These are phyloP conservation scores for Andrographis paniculata DNA, from an alignment of 305 asterid species.

Conservation along the genomic window DNA sequence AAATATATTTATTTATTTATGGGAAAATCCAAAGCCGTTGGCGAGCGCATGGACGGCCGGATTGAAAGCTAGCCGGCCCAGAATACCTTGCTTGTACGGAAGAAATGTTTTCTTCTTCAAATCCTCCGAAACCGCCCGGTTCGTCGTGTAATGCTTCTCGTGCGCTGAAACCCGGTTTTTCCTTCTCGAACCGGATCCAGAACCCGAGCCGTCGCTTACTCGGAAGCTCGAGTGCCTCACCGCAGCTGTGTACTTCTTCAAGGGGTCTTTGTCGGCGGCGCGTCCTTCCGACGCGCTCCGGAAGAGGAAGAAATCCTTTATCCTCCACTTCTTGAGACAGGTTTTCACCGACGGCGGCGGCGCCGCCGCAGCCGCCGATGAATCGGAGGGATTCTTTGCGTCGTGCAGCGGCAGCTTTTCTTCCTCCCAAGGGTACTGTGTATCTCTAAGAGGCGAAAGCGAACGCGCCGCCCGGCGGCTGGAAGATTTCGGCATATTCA, in stretches of 20 bases:
- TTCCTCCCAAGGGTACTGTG: conserved; percentile 35
- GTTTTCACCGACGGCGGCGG: conserved; percentile 18
- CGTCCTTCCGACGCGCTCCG: conserved; percentile 71
- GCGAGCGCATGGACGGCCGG: conserved; percentile 48
- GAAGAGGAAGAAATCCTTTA: conserved; percentile 55
- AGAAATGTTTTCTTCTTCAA: conserved; percentile 59
- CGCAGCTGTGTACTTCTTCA: conserved; percentile 45
- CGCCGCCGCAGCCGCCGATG: not conserved
- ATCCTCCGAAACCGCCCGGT: conserved; percentile 57
- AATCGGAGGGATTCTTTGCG: too few species aligned
- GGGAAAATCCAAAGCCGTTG: conserved; percentile 51
- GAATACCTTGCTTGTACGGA: conserved; percentile 65
- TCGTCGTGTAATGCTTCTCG: conserved; percentile 51
- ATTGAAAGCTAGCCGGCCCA: conserved; percentile 44
- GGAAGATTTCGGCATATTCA: conserved; percentile 21
- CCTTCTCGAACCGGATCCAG: conserved; percentile 25
- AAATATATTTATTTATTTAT: conserved; percentile 41
- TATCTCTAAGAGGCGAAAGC: conserved; percentile 40
- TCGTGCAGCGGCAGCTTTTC: conserved; percentile 12
- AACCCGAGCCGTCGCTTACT: conserved; percentile 12
- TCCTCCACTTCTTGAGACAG: conserved; percentile 38
- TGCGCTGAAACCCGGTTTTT: conserved; percentile 44
- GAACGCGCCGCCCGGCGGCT: conserved; percentile 48
- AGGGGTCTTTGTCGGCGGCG: conserved; percentile 46
- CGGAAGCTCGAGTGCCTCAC: conserved; percentile 10